Conservation (phyloP, 1,139 yeast genomes). For the Blastobotrys buckinghamii region DNA sequence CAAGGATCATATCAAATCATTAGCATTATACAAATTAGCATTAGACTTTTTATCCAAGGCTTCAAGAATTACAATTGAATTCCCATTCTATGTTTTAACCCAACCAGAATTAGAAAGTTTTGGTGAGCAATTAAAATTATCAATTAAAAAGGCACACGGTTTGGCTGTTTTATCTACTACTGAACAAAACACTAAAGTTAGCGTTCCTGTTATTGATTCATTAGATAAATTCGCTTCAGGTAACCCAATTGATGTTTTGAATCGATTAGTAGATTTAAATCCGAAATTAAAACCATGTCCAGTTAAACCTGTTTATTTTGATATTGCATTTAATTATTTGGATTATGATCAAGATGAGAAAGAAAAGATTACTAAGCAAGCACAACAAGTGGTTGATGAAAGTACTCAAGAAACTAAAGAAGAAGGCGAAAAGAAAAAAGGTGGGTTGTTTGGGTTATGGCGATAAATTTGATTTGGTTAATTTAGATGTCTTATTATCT, state of each 20-base stretch:
- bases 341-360: slow-evolving; percentile 36
- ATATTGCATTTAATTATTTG: slow-evolving; percentile 79
- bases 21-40: slow-evolving; percentile 46
- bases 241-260: slow-evolving; percentile 35
- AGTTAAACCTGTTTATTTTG: slow-evolving; percentile 85
- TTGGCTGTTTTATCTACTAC: slow-evolving; percentile 42
- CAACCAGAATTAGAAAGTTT: slow-evolving; percentile 36
- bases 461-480: neutral
- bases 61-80: slow-evolving; percentile 21
- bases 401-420: neutral
- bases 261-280: slow-evolving; percentile 45
- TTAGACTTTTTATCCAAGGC: neutral
- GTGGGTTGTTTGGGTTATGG: slow-evolving; percentile 16
- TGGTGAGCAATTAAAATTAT: slow-evolving; percentile 29
- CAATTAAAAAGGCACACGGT: slow-evolving; percentile 42
- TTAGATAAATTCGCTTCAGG: slow-evolving; percentile 39
- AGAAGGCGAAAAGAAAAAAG: slow-evolving; percentile 12
- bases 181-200: neutral
- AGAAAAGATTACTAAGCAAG: neutral
- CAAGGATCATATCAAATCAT: slow-evolving; percentile 46
- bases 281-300: slow-evolving; percentile 50
- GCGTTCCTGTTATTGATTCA: slow-evolving; percentile 42
- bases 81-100: slow-evolving; percentile 33
- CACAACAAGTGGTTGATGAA: neutral
- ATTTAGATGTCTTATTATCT: no score